These are phyloP conservation scores for Saccharomycopsis sp. DNA, from an alignment of 805 yeast species.

Conservation along the genomic window DNA sequence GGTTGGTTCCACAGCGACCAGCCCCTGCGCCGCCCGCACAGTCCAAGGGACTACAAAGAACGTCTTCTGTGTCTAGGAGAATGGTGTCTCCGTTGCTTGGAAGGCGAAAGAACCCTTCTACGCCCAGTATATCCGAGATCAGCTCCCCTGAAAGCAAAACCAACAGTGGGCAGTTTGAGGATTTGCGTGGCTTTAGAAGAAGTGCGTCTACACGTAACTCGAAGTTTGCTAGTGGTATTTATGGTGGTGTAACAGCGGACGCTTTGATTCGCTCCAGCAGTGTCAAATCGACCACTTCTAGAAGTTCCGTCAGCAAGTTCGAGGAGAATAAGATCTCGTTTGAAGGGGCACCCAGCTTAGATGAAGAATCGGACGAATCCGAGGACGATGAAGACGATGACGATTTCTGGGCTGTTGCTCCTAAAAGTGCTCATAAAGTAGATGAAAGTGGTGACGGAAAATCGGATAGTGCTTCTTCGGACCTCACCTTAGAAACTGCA, in stretches of 20 bases:
- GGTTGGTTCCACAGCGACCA: constrained; percentile 12
- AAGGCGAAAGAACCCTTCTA: background rate
- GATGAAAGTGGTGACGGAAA: background rate
- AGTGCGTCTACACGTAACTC: background rate
- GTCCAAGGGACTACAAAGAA: constrained; percentile 6
- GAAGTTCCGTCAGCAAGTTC: constrained; percentile 40
- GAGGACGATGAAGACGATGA: constrained; percentile 36
- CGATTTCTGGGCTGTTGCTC: constrained; percentile 54
- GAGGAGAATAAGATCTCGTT: constrained; percentile 68
- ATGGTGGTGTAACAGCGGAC: background rate
- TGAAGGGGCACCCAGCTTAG: constrained; percentile 58
- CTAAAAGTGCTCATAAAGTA: constrained; percentile 23
- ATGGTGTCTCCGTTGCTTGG: constrained; percentile 4
- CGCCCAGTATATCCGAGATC: background rate
- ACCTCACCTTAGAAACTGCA: background rate
- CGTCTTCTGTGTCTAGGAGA: constrained; percentile 8
- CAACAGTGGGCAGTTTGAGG: background rate
- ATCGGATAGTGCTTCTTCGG: background rate
- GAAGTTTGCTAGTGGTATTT: background rate
- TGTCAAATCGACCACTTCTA: background rate
- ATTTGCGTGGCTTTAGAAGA: background rate
- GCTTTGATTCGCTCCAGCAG: background rate
- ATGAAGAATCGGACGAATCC: constrained; percentile 27
- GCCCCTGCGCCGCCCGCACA: constrained; percentile 16
- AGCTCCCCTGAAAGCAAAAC: background rate